These are phyloP conservation scores for Torrubiella hemipterigena DNA, from an alignment of 2,329 filamentous ascomycete species.

Conservation along the genomic window DNA sequence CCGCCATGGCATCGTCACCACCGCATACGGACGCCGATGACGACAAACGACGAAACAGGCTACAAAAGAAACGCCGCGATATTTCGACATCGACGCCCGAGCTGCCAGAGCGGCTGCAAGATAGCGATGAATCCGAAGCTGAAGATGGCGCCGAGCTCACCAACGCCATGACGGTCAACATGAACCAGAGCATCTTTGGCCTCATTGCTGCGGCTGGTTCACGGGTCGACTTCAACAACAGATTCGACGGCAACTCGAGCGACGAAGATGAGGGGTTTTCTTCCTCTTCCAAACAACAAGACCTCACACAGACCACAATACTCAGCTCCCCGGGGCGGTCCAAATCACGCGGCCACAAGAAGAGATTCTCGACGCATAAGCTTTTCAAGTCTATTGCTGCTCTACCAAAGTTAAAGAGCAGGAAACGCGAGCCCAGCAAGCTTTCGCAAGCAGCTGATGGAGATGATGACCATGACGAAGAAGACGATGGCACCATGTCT, in stretches of 20 bases:
- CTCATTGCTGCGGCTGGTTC: slow-evolving; percentile 84
- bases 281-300: slow-evolving; percentile 31
- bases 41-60: slow-evolving; percentile 27
- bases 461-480: slow-evolving; percentile 13
- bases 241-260: slow-evolving; percentile 68
- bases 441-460: slow-evolving; percentile 24
- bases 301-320: slow-evolving; percentile 29
- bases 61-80: slow-evolving; percentile 31
- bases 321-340: slow-evolving; percentile 19
- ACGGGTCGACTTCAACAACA: slow-evolving; percentile 66
- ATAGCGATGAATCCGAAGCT: slow-evolving; percentile 35
- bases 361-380: slow-evolving; percentile 52
- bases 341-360: slow-evolving; percentile 33
- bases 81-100: slow-evolving; percentile 25
- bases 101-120: slow-evolving; percentile 40
- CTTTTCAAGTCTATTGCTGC: slow-evolving; percentile 54
- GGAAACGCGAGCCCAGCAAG: slow-evolving; percentile 28
- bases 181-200: slow-evolving; percentile 92
- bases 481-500: slow-evolving; percentile 14
- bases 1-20: slow-evolving; percentile 6
- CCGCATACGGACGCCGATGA: slow-evolving; percentile 14
- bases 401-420: slow-evolving; percentile 34
- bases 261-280: slow-evolving; percentile 60
- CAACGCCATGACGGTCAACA: slow-evolving; percentile 49
- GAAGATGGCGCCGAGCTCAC: slow-evolving; percentile 31